Base-by-base conservation (phyloP, 176 grass and related monocot species). In the Cymbopogon citratus region DNA sequence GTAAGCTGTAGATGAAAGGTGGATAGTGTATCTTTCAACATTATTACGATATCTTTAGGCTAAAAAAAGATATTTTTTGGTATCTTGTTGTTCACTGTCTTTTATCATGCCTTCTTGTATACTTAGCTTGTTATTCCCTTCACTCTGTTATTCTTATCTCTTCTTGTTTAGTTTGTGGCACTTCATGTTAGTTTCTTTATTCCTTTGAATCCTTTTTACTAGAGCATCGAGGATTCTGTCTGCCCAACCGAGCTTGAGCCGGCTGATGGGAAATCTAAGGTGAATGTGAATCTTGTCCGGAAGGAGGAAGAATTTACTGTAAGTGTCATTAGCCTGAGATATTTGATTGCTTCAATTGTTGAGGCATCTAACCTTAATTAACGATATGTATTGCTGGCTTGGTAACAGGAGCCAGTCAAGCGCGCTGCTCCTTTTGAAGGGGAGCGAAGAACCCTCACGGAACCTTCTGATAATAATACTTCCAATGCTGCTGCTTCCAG, bases 221-320 rank as follows among this genome's bases (percentile, higher is more conserved):
- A 99, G 96, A 99, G 96, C 87, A 91, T 99, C 67, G 90, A 77
- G 83, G 91, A 90, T 81, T 91, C 89, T 84, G 92, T 91, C 77
- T 99, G 96, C 74, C 92, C 92, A 62, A 49, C 85, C 38, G 96
- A 99, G 77, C 91, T 99, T 91, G 75, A 82, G 67, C 87, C 83
- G 14, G 77, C 92, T 85, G 87, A 91, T 73, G 59, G 48, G 48
- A 88, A 71, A 26, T 82, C 90, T 25, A 80, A 78, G 66, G 87
- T 91, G 49, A 78, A 84, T 34, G 85, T 95, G 33, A 92, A 89
- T 84, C 84, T 94, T 77, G 44, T 95, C 62, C 75, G 77, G 70
- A 93, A 54, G 66, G 72, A 90, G 64, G 91, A 78, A 63, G 81
- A 90, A 21, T 93, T 57, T 69, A 77, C 76, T 14, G 86, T 91